Conservation (phyloP, 352 stramenopile genomes). For the Phytophthora hybrid region DNA sequence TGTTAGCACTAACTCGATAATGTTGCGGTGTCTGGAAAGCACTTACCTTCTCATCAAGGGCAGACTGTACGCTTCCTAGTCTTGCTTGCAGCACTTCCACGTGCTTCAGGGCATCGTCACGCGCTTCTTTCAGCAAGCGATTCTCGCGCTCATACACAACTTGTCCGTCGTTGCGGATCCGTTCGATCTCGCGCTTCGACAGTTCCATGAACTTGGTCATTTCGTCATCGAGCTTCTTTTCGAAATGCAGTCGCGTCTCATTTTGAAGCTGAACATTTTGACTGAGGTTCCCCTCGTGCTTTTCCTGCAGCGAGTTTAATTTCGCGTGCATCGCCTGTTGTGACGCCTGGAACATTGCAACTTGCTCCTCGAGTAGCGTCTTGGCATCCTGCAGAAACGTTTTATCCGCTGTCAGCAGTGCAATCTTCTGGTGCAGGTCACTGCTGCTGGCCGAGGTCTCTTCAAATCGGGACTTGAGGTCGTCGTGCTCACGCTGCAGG, state of each 20-base stretch:
- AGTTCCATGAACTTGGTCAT: conserved; percentile 77
- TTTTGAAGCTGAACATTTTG: conserved; percentile 59
- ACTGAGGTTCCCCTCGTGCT: conserved; percentile 46
- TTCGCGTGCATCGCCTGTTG: conserved; percentile 52
- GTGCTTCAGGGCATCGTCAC: conserved; percentile 69
- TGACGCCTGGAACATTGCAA: conserved; percentile 44
- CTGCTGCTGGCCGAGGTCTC: conserved; percentile 25
- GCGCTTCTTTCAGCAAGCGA: conserved; percentile 67
- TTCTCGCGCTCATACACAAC: conserved; percentile 82
- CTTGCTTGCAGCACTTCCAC: conserved; percentile 60
- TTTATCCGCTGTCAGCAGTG: conserved; percentile 69
- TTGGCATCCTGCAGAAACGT: conserved; percentile 66
- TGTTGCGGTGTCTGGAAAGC: background rate
- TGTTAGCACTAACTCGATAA: background rate
- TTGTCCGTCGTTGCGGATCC: conserved; percentile 67
- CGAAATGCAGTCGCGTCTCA: conserved; percentile 68
- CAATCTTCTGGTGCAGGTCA: conserved; percentile 51
- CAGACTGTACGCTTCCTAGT: conserved; percentile 54
- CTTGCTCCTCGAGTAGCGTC: conserved; percentile 61
- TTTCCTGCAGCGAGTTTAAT: conserved; percentile 49
- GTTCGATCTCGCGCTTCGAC: conserved; percentile 75
- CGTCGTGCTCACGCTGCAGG: conserved; percentile 29
- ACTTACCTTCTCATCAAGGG: conserved; percentile 63
- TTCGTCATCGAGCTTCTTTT: conserved; percentile 72
- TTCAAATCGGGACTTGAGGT: conserved; percentile 36